Conservation (phyloP, 2,329 filamentous ascomycete genomes). For the Pseudogymnoascus sp. region DNA sequence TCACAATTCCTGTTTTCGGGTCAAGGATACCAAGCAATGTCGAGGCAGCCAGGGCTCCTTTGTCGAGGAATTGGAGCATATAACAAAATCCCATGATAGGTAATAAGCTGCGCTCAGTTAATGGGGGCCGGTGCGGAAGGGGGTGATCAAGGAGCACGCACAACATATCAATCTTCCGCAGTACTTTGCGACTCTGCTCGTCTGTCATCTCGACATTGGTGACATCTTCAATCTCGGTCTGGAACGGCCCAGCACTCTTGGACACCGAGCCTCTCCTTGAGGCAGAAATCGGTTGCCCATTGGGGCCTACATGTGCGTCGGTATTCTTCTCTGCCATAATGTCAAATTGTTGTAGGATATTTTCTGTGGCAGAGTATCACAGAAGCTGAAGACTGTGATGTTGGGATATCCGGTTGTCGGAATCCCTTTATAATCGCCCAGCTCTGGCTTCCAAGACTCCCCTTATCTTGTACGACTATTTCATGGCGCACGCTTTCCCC, state of each 20-base stretch:
- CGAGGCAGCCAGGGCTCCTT: constrained; percentile 48
- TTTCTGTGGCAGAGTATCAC: not conserved
- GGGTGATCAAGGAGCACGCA: not conserved
- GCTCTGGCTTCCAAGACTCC: not conserved
- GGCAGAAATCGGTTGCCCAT: not conserved
- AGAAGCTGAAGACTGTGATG: not conserved
- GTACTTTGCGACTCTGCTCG: constrained; percentile 17
- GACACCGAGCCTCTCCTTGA: not conserved
- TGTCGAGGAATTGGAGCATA: constrained; percentile 23
- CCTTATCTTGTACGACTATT: not conserved
- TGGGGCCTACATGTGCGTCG: not conserved
- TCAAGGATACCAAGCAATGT: constrained; percentile 50
- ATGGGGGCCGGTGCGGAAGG: not conserved
- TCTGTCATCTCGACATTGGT: constrained; percentile 3
- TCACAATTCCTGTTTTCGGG: not conserved
- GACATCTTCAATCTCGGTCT: not conserved
- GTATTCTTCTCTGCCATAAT: not conserved
- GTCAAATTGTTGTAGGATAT: not conserved
- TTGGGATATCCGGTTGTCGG: not conserved
- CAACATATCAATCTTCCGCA: constrained; percentile 24
- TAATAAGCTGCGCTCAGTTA: constrained; percentile 16
- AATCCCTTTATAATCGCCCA: not conserved
- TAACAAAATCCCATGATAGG: constrained; percentile 23
- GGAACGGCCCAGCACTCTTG: not conserved
- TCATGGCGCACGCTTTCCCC: not conserved